These are phyloP conservation scores for Metarhizium brunneum DNA, from an alignment of 2,329 filamentous ascomycete genomes.

Conservation along the genomic window DNA sequence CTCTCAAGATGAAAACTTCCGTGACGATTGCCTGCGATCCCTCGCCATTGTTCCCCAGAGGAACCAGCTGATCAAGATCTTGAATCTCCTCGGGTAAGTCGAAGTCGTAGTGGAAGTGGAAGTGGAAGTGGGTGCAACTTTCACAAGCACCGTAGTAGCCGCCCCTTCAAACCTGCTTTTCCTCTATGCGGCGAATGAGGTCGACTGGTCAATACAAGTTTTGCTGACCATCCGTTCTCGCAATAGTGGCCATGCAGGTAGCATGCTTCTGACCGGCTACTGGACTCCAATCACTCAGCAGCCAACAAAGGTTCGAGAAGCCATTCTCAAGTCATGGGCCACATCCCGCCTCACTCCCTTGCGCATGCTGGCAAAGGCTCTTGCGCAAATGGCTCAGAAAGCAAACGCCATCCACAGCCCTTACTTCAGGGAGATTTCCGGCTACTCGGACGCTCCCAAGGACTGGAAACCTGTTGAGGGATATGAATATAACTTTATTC, in stretches of 20 bases:
- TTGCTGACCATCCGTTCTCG: neutral
- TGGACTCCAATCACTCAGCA: conserved; percentile 53
- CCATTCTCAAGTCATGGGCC: conserved; percentile 55
- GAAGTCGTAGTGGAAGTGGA: too few species aligned
- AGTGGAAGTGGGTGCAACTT: neutral
- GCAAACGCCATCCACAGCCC: conserved; percentile 47
- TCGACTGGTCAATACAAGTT: too few species aligned
- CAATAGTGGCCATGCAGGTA: conserved; percentile 50
- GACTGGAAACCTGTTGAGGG: conserved; percentile 40
- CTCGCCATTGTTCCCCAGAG: conserved; percentile 27
- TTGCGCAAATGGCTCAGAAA: conserved; percentile 45
- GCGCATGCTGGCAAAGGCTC: conserved; percentile 43
- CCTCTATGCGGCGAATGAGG: neutral
- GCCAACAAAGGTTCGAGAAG: conserved; percentile 48
- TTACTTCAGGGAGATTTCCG: conserved; percentile 43
- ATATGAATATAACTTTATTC: conserved; percentile 52
- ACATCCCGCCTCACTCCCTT: conserved; percentile 45
- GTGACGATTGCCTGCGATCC: conserved; percentile 35
- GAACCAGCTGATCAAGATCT: conserved; percentile 27
- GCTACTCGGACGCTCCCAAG: conserved; percentile 45
- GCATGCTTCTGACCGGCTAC: conserved; percentile 59
- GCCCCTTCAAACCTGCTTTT: neutral
- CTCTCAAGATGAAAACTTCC: conserved; percentile 42
- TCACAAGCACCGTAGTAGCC: too few species aligned
- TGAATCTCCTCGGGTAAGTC: conserved; percentile 36